Conservation (phyloP, 345 rosid genomes). For the Streptanthus diversifolius region DNA sequence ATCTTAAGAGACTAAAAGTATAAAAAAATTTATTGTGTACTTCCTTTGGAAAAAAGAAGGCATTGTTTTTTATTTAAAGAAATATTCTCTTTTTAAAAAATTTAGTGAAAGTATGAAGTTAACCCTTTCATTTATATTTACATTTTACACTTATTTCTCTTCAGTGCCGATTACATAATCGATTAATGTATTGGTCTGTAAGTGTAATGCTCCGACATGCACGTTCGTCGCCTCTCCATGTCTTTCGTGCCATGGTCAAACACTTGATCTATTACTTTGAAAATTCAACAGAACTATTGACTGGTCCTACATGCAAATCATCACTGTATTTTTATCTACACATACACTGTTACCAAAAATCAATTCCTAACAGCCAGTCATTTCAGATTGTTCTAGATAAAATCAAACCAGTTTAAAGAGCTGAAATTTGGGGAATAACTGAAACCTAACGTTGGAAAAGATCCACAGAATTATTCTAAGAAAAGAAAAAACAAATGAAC, state of each 20-base stretch:
- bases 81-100: too few species aligned
- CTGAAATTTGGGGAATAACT: neutral
- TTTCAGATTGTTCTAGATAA: neutral
- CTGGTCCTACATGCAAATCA: neutral
- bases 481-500: too few species aligned
- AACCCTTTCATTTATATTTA: neutral
- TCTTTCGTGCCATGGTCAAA: neutral
- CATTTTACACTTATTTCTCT: neutral
- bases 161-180: neutral
- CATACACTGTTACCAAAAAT: neutral
- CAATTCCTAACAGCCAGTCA: neutral
- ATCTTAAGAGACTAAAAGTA: neutral
- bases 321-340: neutral
- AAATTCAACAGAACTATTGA: neutral
- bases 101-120: neutral
- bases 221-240: neutral
- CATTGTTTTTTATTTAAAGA: neutral
- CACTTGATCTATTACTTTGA: neutral
- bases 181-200: neutral
- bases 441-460: conserved; percentile 13
- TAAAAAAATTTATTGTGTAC: neutral
- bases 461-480: too few species aligned
- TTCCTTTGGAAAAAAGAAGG: neutral
- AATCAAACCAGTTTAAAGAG: neutral
- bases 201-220: neutral